Evolutionary conservation across 495 filamentous ascomycete genomes (phyloP), one percentile per base, ranked within the genome.

Genomic region (Neurospora intermedia): DNA sequence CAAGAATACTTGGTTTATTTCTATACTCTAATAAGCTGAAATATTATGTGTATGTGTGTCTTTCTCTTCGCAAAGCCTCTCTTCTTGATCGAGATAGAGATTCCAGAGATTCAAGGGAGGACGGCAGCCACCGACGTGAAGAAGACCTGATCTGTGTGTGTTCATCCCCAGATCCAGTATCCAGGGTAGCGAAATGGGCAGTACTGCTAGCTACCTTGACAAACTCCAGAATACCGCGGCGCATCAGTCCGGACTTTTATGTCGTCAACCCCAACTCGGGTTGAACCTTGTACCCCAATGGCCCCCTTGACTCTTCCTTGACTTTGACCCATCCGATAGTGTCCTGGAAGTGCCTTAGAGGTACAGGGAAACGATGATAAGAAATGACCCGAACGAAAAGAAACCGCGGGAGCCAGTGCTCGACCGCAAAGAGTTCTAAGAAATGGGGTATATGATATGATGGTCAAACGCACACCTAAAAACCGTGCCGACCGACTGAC

Each of bases 381-480:
- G 48, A 15, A 27, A 59, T 6, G 23, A 27, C 48, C 23, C 23
- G 6, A 27, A 54, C 6, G 35, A 38, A 31, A 15, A 27, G 5
- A 31, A 59, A 59, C 23, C 27, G 66, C 73, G 70, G 73, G 73
- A 74, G 73, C 42, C 73, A 72, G 40, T n/a, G 70, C 73, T 74
- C 73, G 10, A 74, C 73, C 73, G 73, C 66, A 23, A 70, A 70
- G 13, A 38, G 35, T 38, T 15, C 18, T 59, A 59, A 2, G 20
- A 15, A 59, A 31, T 11, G 48, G 48, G 48, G 46, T 54, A 59
- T 59, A 31, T 11, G 20, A 59, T 20, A 31, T 15, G 11, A 23
- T 15, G 7, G 15, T 15, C 23, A 48, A 6, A 13, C 48, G 23
- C 48, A 27, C 48, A 59, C 11, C 48, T 2, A 6, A 20, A 46